Conservation (phyloP, 1,284 basidiomycete species). For the Mycena sp. region DNA sequence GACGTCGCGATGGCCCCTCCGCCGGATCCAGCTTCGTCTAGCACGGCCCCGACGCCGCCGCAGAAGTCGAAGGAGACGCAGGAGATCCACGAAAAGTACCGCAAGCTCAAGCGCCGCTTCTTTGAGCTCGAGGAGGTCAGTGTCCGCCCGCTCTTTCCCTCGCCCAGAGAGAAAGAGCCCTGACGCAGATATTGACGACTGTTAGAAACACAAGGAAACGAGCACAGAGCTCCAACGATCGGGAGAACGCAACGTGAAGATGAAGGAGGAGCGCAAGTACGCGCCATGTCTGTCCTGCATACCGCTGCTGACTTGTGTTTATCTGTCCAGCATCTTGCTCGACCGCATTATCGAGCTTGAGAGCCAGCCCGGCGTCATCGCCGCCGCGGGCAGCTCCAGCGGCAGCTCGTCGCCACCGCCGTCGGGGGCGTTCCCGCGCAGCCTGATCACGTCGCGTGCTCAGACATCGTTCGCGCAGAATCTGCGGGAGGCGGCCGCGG, state of each 20-base stretch:
- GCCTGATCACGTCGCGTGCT: slow-evolving; percentile 45
- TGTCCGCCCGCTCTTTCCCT: slow-evolving; percentile 21
- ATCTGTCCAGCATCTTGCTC: slow-evolving; percentile 59
- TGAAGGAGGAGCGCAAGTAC: slow-evolving; percentile 67
- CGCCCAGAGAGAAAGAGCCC: slow-evolving; percentile 35
- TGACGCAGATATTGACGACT: slow-evolving; percentile 41
- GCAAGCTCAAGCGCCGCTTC: slow-evolving; percentile 67
- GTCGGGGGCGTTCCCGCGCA: slow-evolving; percentile 58
- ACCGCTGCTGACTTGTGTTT: background rate
- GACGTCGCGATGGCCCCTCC: slow-evolving; percentile 63
- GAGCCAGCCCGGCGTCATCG: slow-evolving; percentile 38
- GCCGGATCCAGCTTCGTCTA: slow-evolving; percentile 43
- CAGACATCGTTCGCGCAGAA: slow-evolving; percentile 37
- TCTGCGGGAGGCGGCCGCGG: slow-evolving; percentile 56
- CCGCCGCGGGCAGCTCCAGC: background rate
- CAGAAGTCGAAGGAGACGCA: slow-evolving; percentile 47
- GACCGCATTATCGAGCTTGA: slow-evolving; percentile 71
- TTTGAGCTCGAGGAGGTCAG: slow-evolving; percentile 74
- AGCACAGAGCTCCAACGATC: slow-evolving; percentile 61
- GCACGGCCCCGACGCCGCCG: slow-evolving; percentile 26
- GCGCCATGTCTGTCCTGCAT: too few species aligned
- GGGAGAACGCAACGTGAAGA: slow-evolving; percentile 65
- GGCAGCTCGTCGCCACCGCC: background rate
- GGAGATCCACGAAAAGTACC: slow-evolving; percentile 68
- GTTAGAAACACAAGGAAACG: slow-evolving; percentile 66